Conservation (phyloP, 1,139 yeast species). For the Pichia sp. region DNA sequence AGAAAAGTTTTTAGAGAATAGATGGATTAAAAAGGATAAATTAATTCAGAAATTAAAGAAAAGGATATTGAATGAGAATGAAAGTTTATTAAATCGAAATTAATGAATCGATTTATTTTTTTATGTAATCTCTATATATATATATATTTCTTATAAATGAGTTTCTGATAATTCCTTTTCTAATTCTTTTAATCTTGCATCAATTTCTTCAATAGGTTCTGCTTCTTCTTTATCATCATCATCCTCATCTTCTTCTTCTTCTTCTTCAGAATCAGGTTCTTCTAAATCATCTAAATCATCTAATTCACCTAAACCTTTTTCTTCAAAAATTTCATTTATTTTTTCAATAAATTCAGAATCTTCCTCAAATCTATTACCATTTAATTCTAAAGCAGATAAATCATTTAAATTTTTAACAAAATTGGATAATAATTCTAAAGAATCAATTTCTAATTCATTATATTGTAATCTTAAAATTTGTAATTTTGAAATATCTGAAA, state of each 20-base stretch:
- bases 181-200: conserved; percentile 32
- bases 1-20: conserved; percentile 66
- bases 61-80: conserved; percentile 24
- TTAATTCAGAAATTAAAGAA: conserved; percentile 33
- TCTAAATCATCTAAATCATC: conserved; percentile 94
- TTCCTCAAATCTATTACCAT: conserved; percentile 87
- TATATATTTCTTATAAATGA: conserved; percentile 18
- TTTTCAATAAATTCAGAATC: conserved; percentile 56
- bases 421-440: conserved; percentile 52
- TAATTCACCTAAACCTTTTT: conserved; percentile 71
- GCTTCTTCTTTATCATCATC: conserved; percentile 55
- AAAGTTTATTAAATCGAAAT: neutral
- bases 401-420: conserved; percentile 54
- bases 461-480: conserved; percentile 71
- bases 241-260: conserved; percentile 64
- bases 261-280: conserved; percentile 81
- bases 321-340: conserved; percentile 58
- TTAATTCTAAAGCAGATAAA: conserved; percentile 66
- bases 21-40: conserved; percentile 67
- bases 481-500: conserved; percentile 36
- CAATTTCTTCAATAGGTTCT: conserved; percentile 40
- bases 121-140: neutral
- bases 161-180: conserved; percentile 56
- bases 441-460: conserved; percentile 72
- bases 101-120: no score